These are phyloP conservation scores for Leccinum aurantiacum DNA, from an alignment of 768 basidiomycete species.

Conservation along the genomic window DNA sequence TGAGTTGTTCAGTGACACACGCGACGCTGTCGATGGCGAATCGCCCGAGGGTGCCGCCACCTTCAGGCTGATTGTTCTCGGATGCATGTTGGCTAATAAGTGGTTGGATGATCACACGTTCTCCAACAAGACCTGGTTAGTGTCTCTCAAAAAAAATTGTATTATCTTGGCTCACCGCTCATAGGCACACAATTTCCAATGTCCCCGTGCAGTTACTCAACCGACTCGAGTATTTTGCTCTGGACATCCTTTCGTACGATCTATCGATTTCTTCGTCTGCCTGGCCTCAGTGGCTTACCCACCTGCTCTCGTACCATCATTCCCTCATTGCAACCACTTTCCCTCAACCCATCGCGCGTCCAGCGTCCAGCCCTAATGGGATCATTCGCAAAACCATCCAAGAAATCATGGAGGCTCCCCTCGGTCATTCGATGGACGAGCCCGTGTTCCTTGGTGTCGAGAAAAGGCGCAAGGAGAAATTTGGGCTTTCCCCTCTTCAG, in stretches of 20 bases:
- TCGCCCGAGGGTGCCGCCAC: slow-evolving; percentile 58
- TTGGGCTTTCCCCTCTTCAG: slow-evolving; percentile 43
- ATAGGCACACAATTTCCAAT: slow-evolving; percentile 79
- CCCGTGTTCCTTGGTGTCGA: slow-evolving; percentile 76
- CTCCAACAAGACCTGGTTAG: slow-evolving; percentile 86
- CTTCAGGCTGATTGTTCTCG: slow-evolving; percentile 74
- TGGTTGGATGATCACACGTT: slow-evolving; percentile 89
- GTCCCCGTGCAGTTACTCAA: slow-evolving; percentile 71
- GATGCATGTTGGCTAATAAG: slow-evolving; percentile 86
- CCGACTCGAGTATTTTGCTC: slow-evolving; percentile 64
- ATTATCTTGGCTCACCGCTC: slow-evolving; percentile 4
- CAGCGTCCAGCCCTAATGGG: slow-evolving; percentile 67
- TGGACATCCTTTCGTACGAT: slow-evolving; percentile 71
- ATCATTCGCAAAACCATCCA: slow-evolving; percentile 70
- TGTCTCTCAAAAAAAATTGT: not conserved
- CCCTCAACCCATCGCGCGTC: slow-evolving; percentile 77
- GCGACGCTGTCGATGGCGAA: slow-evolving; percentile 43
- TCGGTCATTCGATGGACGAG: slow-evolving; percentile 36
- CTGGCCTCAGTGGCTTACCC: slow-evolving; percentile 73
- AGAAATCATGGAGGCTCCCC: slow-evolving; percentile 58
- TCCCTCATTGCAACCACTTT: slow-evolving; percentile 57
- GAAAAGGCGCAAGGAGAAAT: slow-evolving; percentile 54
- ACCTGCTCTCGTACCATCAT: slow-evolving; percentile 63
- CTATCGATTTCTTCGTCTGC: slow-evolving; percentile 61
- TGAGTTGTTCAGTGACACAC: slow-evolving; percentile 56